Percentiles rank a stretch among this genome's conserved stretches.
Conservation (phyloP, 352 stramenopile genomes). For the Phytophthora hibernalis region DNA sequence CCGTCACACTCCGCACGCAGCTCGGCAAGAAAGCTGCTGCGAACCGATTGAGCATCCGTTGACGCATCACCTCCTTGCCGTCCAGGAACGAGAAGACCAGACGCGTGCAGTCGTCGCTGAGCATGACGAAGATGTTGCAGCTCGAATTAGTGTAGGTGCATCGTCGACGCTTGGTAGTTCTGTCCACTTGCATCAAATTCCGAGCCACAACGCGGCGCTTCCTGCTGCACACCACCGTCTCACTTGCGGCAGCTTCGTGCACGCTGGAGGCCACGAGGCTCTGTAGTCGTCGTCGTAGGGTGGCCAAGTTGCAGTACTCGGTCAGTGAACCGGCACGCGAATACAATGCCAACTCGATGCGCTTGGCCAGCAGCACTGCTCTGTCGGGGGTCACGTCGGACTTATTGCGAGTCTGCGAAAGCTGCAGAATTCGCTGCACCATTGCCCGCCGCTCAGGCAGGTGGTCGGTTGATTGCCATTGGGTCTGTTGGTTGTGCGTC, state of each 20-base stretch:
- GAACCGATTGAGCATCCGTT: slow-evolving; percentile 58
- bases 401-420: slow-evolving; percentile 47
- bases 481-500: slow-evolving; percentile 20
- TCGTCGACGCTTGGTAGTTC: slow-evolving; percentile 51
- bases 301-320: slow-evolving; percentile 78
- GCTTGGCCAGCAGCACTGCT: slow-evolving; percentile 62
- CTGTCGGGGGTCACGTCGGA: slow-evolving; percentile 15
- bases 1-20: slow-evolving; percentile 57
- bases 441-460: slow-evolving; percentile 70
- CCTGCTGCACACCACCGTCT: slow-evolving; percentile 7
- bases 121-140: slow-evolving; percentile 32
- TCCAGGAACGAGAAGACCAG: slow-evolving; percentile 69
- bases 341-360: slow-evolving; percentile 80
- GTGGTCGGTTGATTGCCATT: slow-evolving; percentile 69
- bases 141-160: slow-evolving; percentile 6
- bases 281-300: slow-evolving; percentile 74
- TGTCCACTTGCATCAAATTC: slow-evolving; percentile 26
- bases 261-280: slow-evolving; percentile 72
- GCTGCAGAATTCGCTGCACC: slow-evolving; percentile 75
- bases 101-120: slow-evolving; percentile 62
- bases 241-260: slow-evolving; percentile 62
- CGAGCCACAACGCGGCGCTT: slow-evolving; percentile 39
- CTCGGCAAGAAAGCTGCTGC: slow-evolving; percentile 54
- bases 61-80: slow-evolving; percentile 59
- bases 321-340: slow-evolving; percentile 65